Base-by-base conservation (phyloP, 23 red algal genomes). In the Gracilaria gracilis region DNA sequence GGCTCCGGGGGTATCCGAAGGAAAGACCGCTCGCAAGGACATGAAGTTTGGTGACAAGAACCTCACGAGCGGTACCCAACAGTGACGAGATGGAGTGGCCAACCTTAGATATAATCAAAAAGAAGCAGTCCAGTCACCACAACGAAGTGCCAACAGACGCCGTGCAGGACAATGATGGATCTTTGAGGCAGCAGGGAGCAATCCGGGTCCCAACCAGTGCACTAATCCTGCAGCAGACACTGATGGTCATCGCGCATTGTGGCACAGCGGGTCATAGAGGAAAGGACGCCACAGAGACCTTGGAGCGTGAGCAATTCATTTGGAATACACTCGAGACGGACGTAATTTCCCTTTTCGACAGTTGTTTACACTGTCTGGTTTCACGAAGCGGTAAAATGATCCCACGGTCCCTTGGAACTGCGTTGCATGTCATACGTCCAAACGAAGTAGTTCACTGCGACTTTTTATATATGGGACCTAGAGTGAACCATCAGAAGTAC, bases 381-480 rank as follows among this genome's bases (percentile, higher is more conserved):
- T 33, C 81, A 8, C 33, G 35, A n/a, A 54, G 34, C 51, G 75
- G 61, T 1, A 28, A 91, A 2, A 17, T 39, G 27, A 71, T 91
- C 21, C 88, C 88, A 19, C 29, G 62, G 28, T 37, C 77, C 0
- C 67, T 91, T 16, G 55, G 49, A 9, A 31, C 75, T 7, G 66
- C 42, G 23, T 5, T 82, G 9, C 61, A 91, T 37, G 88, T 48
- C 13, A 57, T 34, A 14, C 53, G 36, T 39, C 88, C 77, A 17
- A 91, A 91, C 32, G 77, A 91, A 72, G 58, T 91, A 37, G 78
- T 81, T 29, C 88, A 91, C 44, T 71, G 67, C 20, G 88, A 91
- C 21, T 91, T 81, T 51, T 31, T 91, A 7, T 91, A 42, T 33
- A 48, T 82, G 27, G 88, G 88, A 27, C 36, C 65, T 2, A 44